Percentiles rank a stretch among this genome's conserved stretches.
Evolutionary conservation across 2,329 filamentous ascomycete genomes (phyloP).

Genomic region (Aspergillus quadrilineatus): DNA sequence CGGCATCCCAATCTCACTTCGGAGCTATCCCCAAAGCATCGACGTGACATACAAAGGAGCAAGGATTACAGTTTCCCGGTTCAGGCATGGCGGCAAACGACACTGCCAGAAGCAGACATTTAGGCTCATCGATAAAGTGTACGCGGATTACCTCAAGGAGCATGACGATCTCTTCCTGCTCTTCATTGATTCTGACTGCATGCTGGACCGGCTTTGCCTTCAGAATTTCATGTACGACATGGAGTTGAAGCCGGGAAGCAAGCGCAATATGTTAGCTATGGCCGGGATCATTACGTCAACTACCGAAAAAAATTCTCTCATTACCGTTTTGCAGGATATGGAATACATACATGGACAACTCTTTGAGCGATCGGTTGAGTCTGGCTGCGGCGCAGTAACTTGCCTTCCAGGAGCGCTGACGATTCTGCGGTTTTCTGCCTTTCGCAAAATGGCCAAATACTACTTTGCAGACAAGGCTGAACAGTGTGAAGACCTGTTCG

Average conservation of each 20-base stretch:
- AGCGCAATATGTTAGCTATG: slow-evolving; percentile 93
- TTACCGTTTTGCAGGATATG: slow-evolving; percentile 94
- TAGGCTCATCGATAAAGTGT: slow-evolving; percentile 89
- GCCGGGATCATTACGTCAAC: slow-evolving; percentile 96
- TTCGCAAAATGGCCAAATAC: slow-evolving; percentile 94
- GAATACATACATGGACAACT: slow-evolving; percentile 97
- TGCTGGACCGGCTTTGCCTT: slow-evolving; percentile 83
- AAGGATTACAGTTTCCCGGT: slow-evolving; percentile 85
- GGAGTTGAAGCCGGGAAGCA: slow-evolving; percentile 91
- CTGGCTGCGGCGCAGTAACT: slow-evolving; percentile 88
- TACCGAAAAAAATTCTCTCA: slow-evolving; percentile 80
- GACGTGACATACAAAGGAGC: slow-evolving; percentile 81
- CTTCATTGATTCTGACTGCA: slow-evolving; percentile 97
- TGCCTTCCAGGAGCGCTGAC: slow-evolving; percentile 94
- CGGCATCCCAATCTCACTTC: slow-evolving; percentile 69
- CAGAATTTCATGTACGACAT: slow-evolving; percentile 99
- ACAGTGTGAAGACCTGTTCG: slow-evolving; percentile 92
- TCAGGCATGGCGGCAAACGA: slow-evolving; percentile 89
- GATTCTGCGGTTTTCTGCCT: slow-evolving; percentile 92
- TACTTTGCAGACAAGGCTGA: slow-evolving; percentile 98
- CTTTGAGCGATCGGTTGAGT: slow-evolving; percentile 93
- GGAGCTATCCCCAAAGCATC: slow-evolving; percentile 83
- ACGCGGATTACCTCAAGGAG: slow-evolving; percentile 77
- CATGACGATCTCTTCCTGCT: slow-evolving; percentile 94
- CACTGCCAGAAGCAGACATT: slow-evolving; percentile 93